These are phyloP conservation scores for Funneliformis geosporum DNA, from an alignment of 192 early-diverging fungal genomes.

Conservation along the genomic window DNA sequence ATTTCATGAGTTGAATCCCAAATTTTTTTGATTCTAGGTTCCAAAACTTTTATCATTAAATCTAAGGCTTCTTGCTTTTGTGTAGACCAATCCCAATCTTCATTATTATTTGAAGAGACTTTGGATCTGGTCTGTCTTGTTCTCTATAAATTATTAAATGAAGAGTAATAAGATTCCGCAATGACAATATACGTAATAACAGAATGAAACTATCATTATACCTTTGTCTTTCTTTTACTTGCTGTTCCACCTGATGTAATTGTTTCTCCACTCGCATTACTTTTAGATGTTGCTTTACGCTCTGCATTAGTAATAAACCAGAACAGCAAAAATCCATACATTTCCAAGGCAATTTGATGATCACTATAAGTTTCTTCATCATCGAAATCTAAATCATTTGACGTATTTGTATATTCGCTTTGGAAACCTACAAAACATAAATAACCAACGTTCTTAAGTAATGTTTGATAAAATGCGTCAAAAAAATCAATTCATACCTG, in stretches of 20 bases:
- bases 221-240: neutral
- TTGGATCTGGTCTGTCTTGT: slow-evolving; percentile 48
- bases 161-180: neutral
- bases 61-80: slow-evolving; percentile 62
- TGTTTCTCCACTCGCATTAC: slow-evolving; percentile 31
- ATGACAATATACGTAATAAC: neutral
- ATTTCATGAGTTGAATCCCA: slow-evolving; percentile 71
- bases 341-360: slow-evolving; percentile 69
- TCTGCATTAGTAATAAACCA: slow-evolving; percentile 78
- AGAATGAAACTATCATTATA: neutral
- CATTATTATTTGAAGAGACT: slow-evolving; percentile 36
- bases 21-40: slow-evolving; percentile 66
- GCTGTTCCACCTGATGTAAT: neutral
- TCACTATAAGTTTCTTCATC: slow-evolving; percentile 72
- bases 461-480: neutral
- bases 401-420: slow-evolving; percentile 61
- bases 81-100: slow-evolving; percentile 60
- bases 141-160: slow-evolving; percentile 15
- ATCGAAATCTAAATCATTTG: slow-evolving; percentile 60
- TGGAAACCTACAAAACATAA: slow-evolving; percentile 54
- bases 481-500: slow-evolving; percentile 49
- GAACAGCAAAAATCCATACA: slow-evolving; percentile 81
- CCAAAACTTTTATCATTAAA: slow-evolving; percentile 51
- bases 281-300: slow-evolving; percentile 53
- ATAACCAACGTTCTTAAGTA: neutral